phyloP scores from a whole-genome alignment of 495 filamentous ascomycete genomes.

The Lepidopterella palustris region DNA sequence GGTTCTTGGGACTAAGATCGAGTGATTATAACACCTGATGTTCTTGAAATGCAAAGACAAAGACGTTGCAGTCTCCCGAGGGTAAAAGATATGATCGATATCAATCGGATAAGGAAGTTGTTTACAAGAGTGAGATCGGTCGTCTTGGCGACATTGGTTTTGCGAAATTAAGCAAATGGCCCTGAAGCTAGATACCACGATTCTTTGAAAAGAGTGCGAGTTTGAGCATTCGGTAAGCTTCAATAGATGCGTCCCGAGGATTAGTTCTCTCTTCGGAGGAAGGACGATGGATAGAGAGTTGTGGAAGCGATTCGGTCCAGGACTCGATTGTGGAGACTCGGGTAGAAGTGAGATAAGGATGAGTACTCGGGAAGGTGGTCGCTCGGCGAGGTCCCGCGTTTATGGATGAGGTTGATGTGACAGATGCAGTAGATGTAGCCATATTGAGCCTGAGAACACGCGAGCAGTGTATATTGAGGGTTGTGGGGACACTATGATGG shows the following conservation, averaged over 20 bases:
- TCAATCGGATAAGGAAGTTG: no score
- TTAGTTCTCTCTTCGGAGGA: background rate
- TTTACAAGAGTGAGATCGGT: no score
- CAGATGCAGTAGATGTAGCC: background rate
- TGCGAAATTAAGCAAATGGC: background rate
- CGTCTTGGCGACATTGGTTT: background rate
- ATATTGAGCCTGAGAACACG: background rate
- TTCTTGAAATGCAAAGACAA: no score
- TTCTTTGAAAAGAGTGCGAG: constrained; percentile 19
- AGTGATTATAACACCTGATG: no score
- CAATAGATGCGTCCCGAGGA: constrained; percentile 11
- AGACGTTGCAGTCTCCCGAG: no score
- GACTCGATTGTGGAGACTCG: constrained; percentile 8
- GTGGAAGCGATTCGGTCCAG: constrained; percentile 2
- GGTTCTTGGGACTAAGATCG: no score
- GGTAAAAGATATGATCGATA: no score
- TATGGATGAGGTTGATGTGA: background rate
- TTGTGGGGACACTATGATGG: background rate
- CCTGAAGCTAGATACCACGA: background rate
- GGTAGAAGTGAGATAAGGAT: constrained; percentile 1
- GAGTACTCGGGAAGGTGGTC: background rate
- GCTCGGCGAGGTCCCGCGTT: background rate
- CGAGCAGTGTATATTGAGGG: background rate
- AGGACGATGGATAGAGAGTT: background rate
- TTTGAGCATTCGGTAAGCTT: constrained; percentile 24